phyloP scores from a whole-genome alignment of 164 flowering plant genomes.

The Aristolochia californica region DNA sequence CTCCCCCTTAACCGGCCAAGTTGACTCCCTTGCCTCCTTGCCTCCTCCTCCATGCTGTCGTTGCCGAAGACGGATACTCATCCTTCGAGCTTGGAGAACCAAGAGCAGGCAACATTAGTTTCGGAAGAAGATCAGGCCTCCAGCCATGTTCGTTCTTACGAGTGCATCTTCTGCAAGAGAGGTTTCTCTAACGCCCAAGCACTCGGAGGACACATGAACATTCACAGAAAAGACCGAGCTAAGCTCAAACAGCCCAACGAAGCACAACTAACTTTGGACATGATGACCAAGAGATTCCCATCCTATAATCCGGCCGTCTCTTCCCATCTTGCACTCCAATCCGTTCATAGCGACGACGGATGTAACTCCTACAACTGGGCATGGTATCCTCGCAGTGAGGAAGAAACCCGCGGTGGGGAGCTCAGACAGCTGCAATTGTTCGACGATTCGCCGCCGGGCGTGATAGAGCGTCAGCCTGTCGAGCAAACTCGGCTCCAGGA shows the following conservation, averaged over 20 bases:
- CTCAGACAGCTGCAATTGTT: conserved; percentile 21
- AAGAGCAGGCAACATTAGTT: neutral
- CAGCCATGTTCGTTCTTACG: conserved; percentile 13
- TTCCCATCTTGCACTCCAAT: neutral
- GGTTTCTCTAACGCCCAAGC: conserved; percentile 40
- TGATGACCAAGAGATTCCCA: conserved; percentile 3
- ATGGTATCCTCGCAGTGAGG: neutral
- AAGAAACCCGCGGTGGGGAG: conserved; percentile 5
- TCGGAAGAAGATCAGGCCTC: neutral
- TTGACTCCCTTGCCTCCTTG: conserved; percentile 1
- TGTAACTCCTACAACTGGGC: conserved; percentile 4
- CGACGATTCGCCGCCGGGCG: conserved; percentile 9
- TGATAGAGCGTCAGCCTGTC: neutral
- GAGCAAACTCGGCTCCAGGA: conserved; percentile 3
- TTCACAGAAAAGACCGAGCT: conserved; percentile 44
- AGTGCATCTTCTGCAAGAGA: conserved; percentile 30
- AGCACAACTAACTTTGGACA: conserved; percentile 8
- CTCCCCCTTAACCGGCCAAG: neutral
- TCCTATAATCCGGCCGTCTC: neutral
- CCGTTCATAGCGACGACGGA: neutral
- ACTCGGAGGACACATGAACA: conserved; percentile 41
- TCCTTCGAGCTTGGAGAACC: conserved; percentile 4
- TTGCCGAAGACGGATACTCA: conserved; percentile 6
- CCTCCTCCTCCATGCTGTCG: conserved; percentile 1
- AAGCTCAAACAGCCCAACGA: conserved; percentile 23